phyloP scores from a whole-genome alignment of 169 alveolate genomes.

The Plasmodium knowlesi region DNA sequence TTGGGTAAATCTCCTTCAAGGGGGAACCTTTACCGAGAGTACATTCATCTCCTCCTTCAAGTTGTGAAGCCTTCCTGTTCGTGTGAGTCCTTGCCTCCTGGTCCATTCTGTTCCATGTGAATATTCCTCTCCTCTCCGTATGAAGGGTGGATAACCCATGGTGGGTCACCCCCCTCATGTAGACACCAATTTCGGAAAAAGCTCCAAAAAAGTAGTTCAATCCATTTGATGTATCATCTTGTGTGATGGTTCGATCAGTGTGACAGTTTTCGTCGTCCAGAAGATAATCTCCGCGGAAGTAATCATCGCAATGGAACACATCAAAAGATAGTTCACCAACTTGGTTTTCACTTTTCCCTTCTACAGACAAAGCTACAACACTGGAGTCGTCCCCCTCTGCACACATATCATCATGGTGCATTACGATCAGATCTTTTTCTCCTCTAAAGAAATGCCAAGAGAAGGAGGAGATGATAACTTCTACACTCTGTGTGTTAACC shows the following conservation, averaged over 20 bases:
- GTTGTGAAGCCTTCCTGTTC: neutral
- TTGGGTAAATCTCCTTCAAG: neutral
- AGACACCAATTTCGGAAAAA: neutral
- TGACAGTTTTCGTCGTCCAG: neutral
- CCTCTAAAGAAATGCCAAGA: neutral
- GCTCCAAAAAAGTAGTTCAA: neutral
- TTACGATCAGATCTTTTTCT: neutral
- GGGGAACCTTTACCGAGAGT: neutral
- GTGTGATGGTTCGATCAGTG: neutral
- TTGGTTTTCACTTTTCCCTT: neutral
- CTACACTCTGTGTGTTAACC: neutral
- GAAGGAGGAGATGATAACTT: neutral
- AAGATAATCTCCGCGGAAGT: neutral
- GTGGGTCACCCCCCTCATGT: neutral
- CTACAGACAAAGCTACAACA: neutral
- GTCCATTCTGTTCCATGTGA: neutral
- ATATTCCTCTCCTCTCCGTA: neutral
- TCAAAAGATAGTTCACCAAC: neutral
- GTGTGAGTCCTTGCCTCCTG: neutral
- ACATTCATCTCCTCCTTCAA: neutral
- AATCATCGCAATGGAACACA: neutral
- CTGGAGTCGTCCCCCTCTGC: neutral
- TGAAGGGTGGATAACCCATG: neutral
- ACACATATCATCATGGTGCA: neutral
- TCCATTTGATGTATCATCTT: neutral